Evolutionary conservation across 306 rosid genomes (phyloP).

Genomic region (Albizia julibrissin): DNA sequence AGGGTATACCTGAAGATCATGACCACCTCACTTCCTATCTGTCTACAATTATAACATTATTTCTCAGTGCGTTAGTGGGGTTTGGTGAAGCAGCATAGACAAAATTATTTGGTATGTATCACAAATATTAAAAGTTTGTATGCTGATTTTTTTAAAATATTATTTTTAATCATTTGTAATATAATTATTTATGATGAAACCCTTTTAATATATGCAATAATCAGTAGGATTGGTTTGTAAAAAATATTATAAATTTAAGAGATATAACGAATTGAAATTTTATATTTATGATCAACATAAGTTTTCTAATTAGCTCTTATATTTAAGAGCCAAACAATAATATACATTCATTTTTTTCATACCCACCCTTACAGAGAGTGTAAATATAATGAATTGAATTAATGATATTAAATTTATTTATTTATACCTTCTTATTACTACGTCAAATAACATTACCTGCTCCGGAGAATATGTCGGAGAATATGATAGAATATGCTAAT

Average conservation of each 20-base stretch:
- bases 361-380: constrained; percentile 8
- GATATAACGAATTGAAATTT: too few relatives aligned
- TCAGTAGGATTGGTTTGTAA: too few relatives aligned
- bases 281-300: too few relatives aligned
- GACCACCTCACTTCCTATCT: neutral
- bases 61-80: neutral
- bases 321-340: too few relatives aligned
- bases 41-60: neutral
- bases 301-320: too few relatives aligned
- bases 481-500: neutral
- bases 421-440: neutral
- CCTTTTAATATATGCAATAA: too few relatives aligned
- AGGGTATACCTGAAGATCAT: neutral
- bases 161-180: too few relatives aligned
- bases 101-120: neutral
- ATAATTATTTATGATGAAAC: too few relatives aligned
- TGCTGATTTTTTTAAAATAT: too few relatives aligned
- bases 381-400: neutral
- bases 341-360: neutral
- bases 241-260: too few relatives aligned
- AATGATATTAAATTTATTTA: neutral
- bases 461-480: neutral
- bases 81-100: neutral
- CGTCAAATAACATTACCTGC: neutral
- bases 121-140: neutral